Base-by-base conservation (phyloP, 805 yeast genomes). In the Ogataea paradorogensis region DNA sequence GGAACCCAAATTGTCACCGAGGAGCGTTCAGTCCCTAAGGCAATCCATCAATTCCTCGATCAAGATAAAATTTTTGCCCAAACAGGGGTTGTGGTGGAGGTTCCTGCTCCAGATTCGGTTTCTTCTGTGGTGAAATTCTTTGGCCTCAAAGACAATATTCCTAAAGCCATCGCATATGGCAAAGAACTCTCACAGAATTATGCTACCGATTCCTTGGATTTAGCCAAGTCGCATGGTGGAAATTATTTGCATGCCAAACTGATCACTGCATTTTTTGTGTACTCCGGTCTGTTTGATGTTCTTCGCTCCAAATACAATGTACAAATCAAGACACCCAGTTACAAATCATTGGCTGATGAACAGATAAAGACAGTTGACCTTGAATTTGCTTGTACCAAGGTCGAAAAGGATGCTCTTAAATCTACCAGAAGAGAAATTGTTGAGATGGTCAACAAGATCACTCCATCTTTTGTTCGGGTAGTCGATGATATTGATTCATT, bases 211-310 rank as follows among this genome's bases (percentile, higher is more conserved):
- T 65, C 78, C 25, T 71, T 93, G 56, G 95, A 89, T 54, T 81
- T 93, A 61, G 80, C 95, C 9, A 82, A 77, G 62, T 95, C 98
- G 22, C 97, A 93, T 61, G 85, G 88, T 55, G 86, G 84, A 48
- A 78, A 86, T 56, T 57, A 76, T 38, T 60, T 67, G 13, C 98
- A 93, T 55, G 96, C 95, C 8, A 76, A 78, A 46, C 74, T 80
- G 28, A 70, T 93, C 42, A 82, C 88, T 30, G 71, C 82, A 9
- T 85, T 71, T 59, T 82, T 93, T 50, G 59, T 65, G 39, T 69
- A 74, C 45, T 67, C 76, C 42, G 73, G 76, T 23, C 58, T 67
- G 26, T 72, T 83, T 48, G 59, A 63, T 52, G 55, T 67, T 49
- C 54, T 74, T 59, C 56, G 82, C 61, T 42, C 55, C 42, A 56